A percentile compares a stretch with the other conserved stretches of the same genome.
Evolutionary conservation across 768 basidiomycete genomes (phyloP).

Genomic region (Leccinum obscurum): DNA sequence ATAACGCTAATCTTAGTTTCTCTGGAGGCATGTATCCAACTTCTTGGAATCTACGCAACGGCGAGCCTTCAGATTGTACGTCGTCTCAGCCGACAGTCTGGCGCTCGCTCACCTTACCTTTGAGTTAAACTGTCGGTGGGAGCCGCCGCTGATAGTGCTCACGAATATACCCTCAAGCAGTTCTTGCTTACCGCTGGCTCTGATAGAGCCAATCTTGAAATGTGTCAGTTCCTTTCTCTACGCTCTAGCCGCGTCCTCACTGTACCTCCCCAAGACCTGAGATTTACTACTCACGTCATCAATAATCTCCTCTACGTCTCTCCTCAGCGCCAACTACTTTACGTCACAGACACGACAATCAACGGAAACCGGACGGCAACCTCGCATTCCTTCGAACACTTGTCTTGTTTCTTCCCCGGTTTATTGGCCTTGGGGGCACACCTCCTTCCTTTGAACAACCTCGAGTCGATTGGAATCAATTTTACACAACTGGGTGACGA

Average conservation of each 20-base stretch:
- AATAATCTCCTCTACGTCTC: constrained; percentile 67
- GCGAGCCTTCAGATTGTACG: constrained; percentile 48
- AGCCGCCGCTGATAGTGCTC: constrained; percentile 67
- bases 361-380: constrained; percentile 34
- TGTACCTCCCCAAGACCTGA: constrained; percentile 47
- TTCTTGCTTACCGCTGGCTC: constrained; percentile 65
- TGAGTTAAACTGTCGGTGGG: constrained; percentile 57
- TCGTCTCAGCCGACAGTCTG: constrained; percentile 8
- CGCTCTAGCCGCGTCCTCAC: constrained; percentile 5
- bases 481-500: constrained; percentile 36
- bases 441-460: constrained; percentile 56
- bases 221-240: constrained; percentile 50
- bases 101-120: not conserved
- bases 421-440: constrained; percentile 70
- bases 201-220: constrained; percentile 58
- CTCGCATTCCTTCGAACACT: constrained; percentile 63
- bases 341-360: constrained; percentile 56
- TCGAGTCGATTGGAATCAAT: constrained; percentile 49
- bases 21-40: constrained; percentile 67
- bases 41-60: constrained; percentile 52
- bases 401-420: constrained; percentile 79
- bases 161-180: constrained; percentile 77
- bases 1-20: constrained; percentile 42
- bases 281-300: constrained; percentile 60
- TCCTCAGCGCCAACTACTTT: constrained; percentile 62